A percentile compares a stretch with the other conserved stretches of the same genome.
phyloP scores from a whole-genome alignment of 1,284 basidiomycete genomes.

The Boletus hoseneyae region DNA sequence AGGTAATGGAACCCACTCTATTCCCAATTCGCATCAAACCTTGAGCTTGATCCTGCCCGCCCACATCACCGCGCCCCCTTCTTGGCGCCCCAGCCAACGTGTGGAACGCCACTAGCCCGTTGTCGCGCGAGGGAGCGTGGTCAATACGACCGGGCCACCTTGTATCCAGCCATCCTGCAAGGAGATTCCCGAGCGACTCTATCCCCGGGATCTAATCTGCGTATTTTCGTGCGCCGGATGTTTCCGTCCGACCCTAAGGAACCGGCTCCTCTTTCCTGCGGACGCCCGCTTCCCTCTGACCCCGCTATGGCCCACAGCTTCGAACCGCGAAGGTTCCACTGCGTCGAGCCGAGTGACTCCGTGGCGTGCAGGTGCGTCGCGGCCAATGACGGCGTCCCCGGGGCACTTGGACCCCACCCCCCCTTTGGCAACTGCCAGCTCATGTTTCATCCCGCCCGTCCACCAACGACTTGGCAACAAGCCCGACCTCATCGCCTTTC shows the following conservation, averaged over 20 bases:
- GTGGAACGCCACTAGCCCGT: constrained; percentile 29
- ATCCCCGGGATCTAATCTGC: constrained; percentile 27
- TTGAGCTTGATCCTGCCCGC: constrained; percentile 12
- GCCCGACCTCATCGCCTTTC: constrained; percentile 21
- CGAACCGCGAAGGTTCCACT: constrained; percentile 29
- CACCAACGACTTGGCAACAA: constrained; percentile 9
- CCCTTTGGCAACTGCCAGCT: constrained; percentile 11
- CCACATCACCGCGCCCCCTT: no score
- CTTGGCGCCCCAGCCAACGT: not conserved
- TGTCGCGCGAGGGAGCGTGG: no score
- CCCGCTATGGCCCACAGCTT: constrained; percentile 20
- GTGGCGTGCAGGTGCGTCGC: constrained; percentile 16
- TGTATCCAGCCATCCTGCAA: not conserved
- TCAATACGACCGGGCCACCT: not conserved
- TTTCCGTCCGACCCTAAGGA: constrained; percentile 14
- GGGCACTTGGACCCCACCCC: constrained; percentile 1
- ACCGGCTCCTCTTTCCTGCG: constrained; percentile 8
- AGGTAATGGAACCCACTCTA: constrained; percentile 17
- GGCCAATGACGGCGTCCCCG: constrained; percentile 4
- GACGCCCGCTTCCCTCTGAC: no score
- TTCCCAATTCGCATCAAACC: constrained; percentile 24
- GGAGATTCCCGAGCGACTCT: constrained; percentile 6
- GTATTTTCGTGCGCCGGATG: constrained; percentile 27
- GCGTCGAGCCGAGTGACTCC: constrained; percentile 21
- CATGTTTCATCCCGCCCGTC: constrained; percentile 1